These are phyloP conservation scores for Lentinula boryana DNA, from an alignment of 768 basidiomycete species.

Conservation along the genomic window DNA sequence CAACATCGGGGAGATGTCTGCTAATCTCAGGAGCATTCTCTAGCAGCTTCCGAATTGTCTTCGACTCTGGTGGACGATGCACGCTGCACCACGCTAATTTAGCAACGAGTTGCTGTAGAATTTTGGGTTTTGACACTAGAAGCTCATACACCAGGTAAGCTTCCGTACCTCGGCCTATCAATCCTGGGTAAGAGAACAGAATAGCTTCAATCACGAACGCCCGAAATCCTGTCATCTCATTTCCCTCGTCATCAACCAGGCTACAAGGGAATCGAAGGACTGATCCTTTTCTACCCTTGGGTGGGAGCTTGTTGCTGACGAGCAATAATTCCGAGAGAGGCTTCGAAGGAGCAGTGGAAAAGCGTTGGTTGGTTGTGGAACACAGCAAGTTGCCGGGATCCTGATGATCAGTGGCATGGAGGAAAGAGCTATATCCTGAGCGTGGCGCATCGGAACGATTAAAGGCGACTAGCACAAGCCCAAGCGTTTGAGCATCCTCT, in stretches of 20 bases:
- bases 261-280: background rate
- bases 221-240: background rate
- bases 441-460: conserved; percentile 1
- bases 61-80: background rate
- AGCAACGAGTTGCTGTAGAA: background rate
- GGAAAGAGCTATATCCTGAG: conserved; percentile 13
- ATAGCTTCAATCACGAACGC: background rate
- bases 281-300: background rate
- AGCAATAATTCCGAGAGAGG: background rate
- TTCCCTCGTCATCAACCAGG: background rate
- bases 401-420: background rate
- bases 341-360: background rate
- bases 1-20: background rate
- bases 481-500: conserved; percentile 11
- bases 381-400: background rate
- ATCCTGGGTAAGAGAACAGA: conserved; percentile 7
- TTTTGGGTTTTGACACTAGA: background rate
- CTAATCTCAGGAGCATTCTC: background rate
- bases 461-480: conserved; percentile 16
- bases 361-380: background rate
- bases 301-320: background rate
- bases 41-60: background rate
- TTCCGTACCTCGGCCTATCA: conserved; percentile 14
- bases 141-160: conserved; percentile 7
- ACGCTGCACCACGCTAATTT: background rate